phyloP scores from a whole-genome alignment of 2,329 filamentous ascomycete species.

The Monilinia aucupariae region DNA sequence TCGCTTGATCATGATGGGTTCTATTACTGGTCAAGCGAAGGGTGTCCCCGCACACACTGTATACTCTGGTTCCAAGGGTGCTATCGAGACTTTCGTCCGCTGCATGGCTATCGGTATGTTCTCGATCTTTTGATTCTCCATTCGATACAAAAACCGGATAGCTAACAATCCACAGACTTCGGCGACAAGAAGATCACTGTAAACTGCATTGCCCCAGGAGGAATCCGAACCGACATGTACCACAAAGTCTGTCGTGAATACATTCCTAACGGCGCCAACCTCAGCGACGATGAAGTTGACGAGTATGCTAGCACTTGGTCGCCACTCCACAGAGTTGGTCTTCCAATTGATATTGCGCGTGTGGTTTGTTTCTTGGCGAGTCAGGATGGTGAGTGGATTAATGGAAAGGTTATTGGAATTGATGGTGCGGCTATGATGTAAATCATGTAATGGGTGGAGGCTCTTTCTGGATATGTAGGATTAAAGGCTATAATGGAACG shows the following conservation, averaged over 20 bases:
- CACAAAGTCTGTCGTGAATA: conserved; percentile 60
- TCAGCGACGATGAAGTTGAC: conserved; percentile 53
- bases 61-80: conserved; percentile 71
- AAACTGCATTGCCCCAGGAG: conserved; percentile 64
- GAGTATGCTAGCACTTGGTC: conserved; percentile 60
- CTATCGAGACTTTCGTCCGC: conserved; percentile 71
- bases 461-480: too few species aligned
- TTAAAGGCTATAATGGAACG: too few species aligned
- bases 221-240: conserved; percentile 65
- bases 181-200: conserved; percentile 60
- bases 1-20: conserved; percentile 66
- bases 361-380: conserved; percentile 56
- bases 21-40: conserved; percentile 63
- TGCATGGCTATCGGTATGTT: conserved; percentile 61
- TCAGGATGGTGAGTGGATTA: conserved; percentile 47
- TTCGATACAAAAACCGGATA: conserved; percentile 44
- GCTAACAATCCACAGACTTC: conserved; percentile 52
- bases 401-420: conserved; percentile 27
- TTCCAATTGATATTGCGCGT: conserved; percentile 62
- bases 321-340: conserved; percentile 58
- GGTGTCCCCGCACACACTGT: conserved; percentile 66
- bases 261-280: conserved; percentile 51
- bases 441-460: neutral
- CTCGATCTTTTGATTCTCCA: too few species aligned
- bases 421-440: conserved; percentile 29